These are phyloP conservation scores for Leccinum arenicola DNA, from an alignment of 768 basidiomycete genomes.

Conservation along the genomic window DNA sequence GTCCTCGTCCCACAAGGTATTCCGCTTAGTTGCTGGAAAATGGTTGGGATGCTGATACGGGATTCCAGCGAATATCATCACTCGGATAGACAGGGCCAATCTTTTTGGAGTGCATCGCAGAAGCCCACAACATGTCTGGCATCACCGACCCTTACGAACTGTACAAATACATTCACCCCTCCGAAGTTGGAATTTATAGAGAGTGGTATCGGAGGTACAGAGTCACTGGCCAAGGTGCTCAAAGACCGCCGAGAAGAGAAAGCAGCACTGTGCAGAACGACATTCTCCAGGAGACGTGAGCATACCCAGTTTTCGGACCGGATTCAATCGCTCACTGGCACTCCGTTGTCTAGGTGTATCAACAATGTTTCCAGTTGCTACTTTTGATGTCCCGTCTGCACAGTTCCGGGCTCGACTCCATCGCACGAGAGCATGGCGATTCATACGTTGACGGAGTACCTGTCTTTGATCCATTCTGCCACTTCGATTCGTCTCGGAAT, in stretches of 20 bases:
- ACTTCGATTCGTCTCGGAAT: no score
- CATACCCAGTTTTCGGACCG: neutral
- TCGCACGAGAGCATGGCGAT: no score
- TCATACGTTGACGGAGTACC: no score
- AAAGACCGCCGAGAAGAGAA: conserved; percentile 97
- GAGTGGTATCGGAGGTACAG: conserved; percentile 96
- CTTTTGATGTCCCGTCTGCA: conserved; percentile 66
- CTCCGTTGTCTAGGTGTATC: conserved; percentile 69
- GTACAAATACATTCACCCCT: conserved; percentile 95
- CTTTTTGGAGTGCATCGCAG: conserved; percentile 91
- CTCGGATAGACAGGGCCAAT: conserved; percentile 88
- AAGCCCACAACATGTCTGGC: conserved; percentile 95
- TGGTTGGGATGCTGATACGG: conserved; percentile 97
- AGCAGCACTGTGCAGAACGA: conserved; percentile 88
- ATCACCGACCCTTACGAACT: conserved; percentile 98
- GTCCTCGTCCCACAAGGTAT: conserved; percentile 89
- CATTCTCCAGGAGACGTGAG: conserved; percentile 95
- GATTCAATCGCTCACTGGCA: conserved; percentile 6
- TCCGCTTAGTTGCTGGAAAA: conserved; percentile 93
- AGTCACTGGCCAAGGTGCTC: conserved; percentile 94
- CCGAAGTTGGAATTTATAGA: conserved; percentile 95
- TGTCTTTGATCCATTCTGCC: no score
- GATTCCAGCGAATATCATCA: conserved; percentile 93
- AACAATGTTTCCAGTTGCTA: conserved; percentile 97
- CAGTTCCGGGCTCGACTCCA: no score